phyloP scores from a whole-genome alignment of 2,329 filamentous ascomycete genomes.

The Cadophora gregata region DNA sequence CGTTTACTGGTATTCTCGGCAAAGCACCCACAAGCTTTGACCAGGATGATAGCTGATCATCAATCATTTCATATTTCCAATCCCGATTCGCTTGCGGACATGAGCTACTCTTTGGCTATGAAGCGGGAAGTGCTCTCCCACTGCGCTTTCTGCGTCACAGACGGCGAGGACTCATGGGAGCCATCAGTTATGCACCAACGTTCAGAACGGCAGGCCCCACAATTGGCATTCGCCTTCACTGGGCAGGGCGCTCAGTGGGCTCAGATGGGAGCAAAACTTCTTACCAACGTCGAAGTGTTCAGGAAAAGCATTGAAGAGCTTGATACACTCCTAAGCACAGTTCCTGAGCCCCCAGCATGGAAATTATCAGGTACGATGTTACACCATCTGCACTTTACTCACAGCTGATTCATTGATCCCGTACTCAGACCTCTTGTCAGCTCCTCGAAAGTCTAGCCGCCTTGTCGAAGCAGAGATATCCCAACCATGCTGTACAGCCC shows the following conservation, averaged over 20 bases:
- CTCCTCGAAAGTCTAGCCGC: no score
- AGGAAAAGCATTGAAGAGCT: conserved; percentile 8
- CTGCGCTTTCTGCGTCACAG: no score
- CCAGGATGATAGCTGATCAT: background rate
- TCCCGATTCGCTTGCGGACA: conserved; percentile 1
- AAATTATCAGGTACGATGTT: no score
- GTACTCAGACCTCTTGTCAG: no score
- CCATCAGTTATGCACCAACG: background rate
- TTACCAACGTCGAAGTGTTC: conserved; percentile 13
- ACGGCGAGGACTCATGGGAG: background rate
- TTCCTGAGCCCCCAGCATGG: no score
- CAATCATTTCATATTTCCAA: no score
- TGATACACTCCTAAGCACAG: background rate
- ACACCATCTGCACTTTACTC: no score
- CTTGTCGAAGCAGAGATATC: conserved; percentile 19
- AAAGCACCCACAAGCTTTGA: background rate
- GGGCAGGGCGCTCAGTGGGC: conserved; percentile 37
- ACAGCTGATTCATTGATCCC: no score
- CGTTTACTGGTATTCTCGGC: background rate
- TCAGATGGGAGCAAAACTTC: conserved; percentile 32
- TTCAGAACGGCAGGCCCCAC: background rate
- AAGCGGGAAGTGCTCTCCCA: background rate
- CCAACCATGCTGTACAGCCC: conserved; percentile 34
- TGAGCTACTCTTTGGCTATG: background rate
- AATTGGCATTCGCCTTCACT: conserved; percentile 34